Evolutionary conservation across 495 filamentous ascomycete species (phyloP).

Genomic region (Penicillium pancosmium): DNA sequence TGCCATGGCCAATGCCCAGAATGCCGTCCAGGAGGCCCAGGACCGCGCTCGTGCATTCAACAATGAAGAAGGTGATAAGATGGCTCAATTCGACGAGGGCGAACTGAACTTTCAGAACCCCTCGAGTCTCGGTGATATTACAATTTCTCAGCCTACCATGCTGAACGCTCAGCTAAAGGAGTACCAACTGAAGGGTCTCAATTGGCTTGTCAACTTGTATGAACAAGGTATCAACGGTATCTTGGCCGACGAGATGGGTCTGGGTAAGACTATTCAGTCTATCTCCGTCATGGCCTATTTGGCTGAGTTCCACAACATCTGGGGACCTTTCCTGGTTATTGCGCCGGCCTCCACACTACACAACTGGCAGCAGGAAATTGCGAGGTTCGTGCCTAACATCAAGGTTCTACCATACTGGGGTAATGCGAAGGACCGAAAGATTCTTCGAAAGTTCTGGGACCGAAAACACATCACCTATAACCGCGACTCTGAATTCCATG

Average conservation of each 20-base stretch:
- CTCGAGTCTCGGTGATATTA: conserved; percentile 87
- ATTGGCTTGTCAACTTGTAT: conserved; percentile 98
- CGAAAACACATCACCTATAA: conserved; percentile 95
- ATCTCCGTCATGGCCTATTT: conserved; percentile 99
- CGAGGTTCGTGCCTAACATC: conserved; percentile 87
- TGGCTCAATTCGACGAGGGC: conserved; percentile 66
- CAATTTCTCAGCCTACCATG: conserved; percentile 93
- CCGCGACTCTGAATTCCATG: conserved; percentile 90
- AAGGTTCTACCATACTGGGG: conserved; percentile 98
- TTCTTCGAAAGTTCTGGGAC: conserved; percentile 98
- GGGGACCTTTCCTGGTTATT: conserved; percentile 97
- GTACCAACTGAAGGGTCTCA: conserved; percentile 97
- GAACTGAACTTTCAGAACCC: conserved; percentile 99
- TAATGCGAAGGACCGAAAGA: conserved; percentile 89
- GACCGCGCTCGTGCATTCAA: conserved; percentile 92
- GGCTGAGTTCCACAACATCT: conserved; percentile 94
- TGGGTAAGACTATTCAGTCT: conserved; percentile 97
- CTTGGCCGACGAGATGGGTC: conserved; percentile 98
- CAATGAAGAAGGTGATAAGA: conserved; percentile 55
- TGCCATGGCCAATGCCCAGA: conserved; percentile 94
- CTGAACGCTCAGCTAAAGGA: conserved; percentile 94
- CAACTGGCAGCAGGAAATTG: conserved; percentile 99
- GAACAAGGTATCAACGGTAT: conserved; percentile 99
- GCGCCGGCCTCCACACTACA: conserved; percentile 95
- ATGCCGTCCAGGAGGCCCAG: conserved; percentile 92